Conservation (phyloP, 305 asterid genomes). For the Euphrasia arctica region DNA sequence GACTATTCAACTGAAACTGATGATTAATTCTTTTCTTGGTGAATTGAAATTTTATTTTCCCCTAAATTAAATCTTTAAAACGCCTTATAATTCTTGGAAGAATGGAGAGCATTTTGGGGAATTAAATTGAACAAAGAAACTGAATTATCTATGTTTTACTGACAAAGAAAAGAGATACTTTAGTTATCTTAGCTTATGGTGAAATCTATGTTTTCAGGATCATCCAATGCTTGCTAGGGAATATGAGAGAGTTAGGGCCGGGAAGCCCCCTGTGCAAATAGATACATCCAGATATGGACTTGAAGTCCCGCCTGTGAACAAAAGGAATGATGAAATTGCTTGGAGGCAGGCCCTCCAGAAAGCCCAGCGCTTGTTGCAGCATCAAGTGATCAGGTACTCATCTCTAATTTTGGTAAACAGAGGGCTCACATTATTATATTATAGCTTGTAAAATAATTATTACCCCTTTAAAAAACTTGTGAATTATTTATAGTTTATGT, state of each 20-base stretch:
- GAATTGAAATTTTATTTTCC: neutral
- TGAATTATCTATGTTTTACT: neutral
- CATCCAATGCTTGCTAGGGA: conserved; percentile 98
- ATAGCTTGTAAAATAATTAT: neutral
- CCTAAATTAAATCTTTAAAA: neutral
- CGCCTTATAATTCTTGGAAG: neutral
- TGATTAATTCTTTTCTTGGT: neutral
- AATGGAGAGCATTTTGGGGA: neutral
- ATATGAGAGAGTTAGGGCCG: conserved; percentile 89
- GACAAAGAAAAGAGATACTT: neutral
- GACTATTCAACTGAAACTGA: neutral
- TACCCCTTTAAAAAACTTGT: conserved; percentile 1
- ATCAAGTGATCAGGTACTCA: conserved; percentile 82
- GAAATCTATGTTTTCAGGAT: conserved; percentile 43
- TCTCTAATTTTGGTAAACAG: conserved; percentile 19
- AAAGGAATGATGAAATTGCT: conserved; percentile 86
- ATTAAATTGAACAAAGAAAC: neutral
- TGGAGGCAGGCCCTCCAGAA: conserved; percentile 84
- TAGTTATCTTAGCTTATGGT: conserved; percentile 7
- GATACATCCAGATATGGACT: conserved; percentile 90
- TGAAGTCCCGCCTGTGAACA: conserved; percentile 71
- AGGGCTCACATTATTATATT: conserved; percentile 3
- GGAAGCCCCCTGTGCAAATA: conserved; percentile 85
- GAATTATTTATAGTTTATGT: neutral
- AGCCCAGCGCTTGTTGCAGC: conserved; percentile 90